A percentile compares a stretch with the other conserved stretches of the same genome.
Evolutionary conservation across 257 asterid species (phyloP).

Genomic region (Pogostemon cablin): DNA sequence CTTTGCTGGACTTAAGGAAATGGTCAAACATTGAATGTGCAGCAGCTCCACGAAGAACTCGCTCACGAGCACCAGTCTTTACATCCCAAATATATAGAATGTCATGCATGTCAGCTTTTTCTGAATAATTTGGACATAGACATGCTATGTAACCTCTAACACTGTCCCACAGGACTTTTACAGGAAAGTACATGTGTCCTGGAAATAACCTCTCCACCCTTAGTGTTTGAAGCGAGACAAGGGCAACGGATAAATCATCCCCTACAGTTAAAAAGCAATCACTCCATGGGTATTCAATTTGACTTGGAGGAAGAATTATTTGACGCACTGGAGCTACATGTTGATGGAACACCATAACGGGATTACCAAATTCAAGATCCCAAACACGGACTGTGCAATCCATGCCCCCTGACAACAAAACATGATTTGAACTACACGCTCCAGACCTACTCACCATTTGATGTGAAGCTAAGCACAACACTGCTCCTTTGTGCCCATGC

Average conservation of each 20-base stretch:
- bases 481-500: slow-evolving; percentile 83
- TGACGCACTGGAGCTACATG: slow-evolving; percentile 95
- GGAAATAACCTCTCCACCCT: slow-evolving; percentile 93
- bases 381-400: slow-evolving; percentile 93
- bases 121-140: slow-evolving; percentile 70
- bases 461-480: slow-evolving; percentile 92
- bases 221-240: slow-evolving; percentile 80
- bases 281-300: slow-evolving; percentile 73
- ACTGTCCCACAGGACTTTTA: slow-evolving; percentile 91
- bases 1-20: slow-evolving; percentile 58
- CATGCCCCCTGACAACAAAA: slow-evolving; percentile 86
- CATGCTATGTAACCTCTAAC: slow-evolving; percentile 84
- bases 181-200: slow-evolving; percentile 81
- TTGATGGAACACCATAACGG: slow-evolving; percentile 74
- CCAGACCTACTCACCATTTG: slow-evolving; percentile 52
- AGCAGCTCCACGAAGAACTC: slow-evolving; percentile 91
- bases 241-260: slow-evolving; percentile 77
- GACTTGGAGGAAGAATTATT: slow-evolving; percentile 79
- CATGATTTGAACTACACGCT: slow-evolving; percentile 57
- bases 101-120: slow-evolving; percentile 62
- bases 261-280: slow-evolving; percentile 88
- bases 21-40: slow-evolving; percentile 95
- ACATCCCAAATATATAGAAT: slow-evolving; percentile 93
- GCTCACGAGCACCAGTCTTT: slow-evolving; percentile 96
- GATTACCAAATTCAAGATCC: slow-evolving; percentile 82